Conservation (phyloP, 805 yeast species). For the Candida qinlingensis region DNA sequence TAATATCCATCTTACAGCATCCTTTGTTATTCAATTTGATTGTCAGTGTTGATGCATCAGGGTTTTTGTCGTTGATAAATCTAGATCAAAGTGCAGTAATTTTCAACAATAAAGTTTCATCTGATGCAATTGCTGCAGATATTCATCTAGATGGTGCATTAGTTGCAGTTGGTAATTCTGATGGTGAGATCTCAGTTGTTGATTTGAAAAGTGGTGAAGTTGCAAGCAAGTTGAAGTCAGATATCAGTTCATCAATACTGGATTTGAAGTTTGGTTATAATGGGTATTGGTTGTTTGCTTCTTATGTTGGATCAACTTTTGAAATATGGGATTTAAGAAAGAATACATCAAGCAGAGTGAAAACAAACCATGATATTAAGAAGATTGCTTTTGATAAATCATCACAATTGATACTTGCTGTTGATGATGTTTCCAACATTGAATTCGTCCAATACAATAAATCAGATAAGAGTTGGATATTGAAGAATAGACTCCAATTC, state of each 20-base stretch:
- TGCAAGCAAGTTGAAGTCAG: slow-evolving; percentile 21
- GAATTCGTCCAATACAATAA: slow-evolving; percentile 21
- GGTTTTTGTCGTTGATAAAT: slow-evolving; percentile 21
- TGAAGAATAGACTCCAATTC: slow-evolving; percentile 8
- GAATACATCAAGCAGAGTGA: slow-evolving; percentile 11
- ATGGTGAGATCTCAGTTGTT: slow-evolving; percentile 28
- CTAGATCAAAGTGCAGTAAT: neutral
- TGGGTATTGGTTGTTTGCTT: slow-evolving; percentile 55
- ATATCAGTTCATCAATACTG: slow-evolving; percentile 18
- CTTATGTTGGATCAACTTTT: slow-evolving; percentile 23
- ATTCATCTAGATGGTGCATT: slow-evolving; percentile 46
- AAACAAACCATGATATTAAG: slow-evolving; percentile 4
- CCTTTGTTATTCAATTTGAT: slow-evolving; percentile 30
- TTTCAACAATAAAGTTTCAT: slow-evolving; percentile 4
- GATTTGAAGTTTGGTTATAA: slow-evolving; percentile 51
- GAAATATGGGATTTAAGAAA: slow-evolving; percentile 49
- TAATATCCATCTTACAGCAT: slow-evolving; percentile 28
- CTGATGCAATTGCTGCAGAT: slow-evolving; percentile 9
- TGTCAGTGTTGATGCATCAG: slow-evolving; percentile 25
- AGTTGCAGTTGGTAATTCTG: slow-evolving; percentile 29
- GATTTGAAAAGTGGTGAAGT: slow-evolving; percentile 31
- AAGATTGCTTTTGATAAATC: slow-evolving; percentile 20
- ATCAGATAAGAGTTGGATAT: slow-evolving; percentile 16
- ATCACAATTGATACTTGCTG: slow-evolving; percentile 15
- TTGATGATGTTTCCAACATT: slow-evolving; percentile 3